Percentiles rank a stretch among this genome's conserved stretches.
phyloP scores from a whole-genome alignment of 768 basidiomycete species.

The Boletus patriciae region DNA sequence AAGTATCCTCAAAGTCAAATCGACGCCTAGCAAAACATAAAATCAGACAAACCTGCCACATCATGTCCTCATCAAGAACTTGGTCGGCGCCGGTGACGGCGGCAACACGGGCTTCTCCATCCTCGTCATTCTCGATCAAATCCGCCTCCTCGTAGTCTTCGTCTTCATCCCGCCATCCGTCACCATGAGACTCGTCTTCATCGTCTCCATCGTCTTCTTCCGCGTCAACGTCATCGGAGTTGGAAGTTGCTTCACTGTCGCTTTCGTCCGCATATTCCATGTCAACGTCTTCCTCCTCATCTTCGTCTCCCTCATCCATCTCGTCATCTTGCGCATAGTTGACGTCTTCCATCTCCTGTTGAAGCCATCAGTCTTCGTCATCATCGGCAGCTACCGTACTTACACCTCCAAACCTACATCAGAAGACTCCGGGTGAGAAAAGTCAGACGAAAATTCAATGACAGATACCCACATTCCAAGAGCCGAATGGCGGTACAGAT shows the following conservation, averaged over 20 bases:
- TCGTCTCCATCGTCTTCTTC: slow-evolving; percentile 64
- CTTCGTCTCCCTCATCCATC: slow-evolving; percentile 81
- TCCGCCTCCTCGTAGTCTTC: slow-evolving; percentile 65
- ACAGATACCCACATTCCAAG: slow-evolving; percentile 75
- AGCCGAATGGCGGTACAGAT: slow-evolving; percentile 94
- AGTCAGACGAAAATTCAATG: not conserved
- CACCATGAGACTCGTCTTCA: slow-evolving; percentile 44
- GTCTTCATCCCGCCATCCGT: slow-evolving; percentile 58
- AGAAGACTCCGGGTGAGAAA: slow-evolving; percentile 10
- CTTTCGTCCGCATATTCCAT: slow-evolving; percentile 87
- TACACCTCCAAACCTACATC: slow-evolving; percentile 71
- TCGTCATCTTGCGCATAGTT: slow-evolving; percentile 67
- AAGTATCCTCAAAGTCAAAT: slow-evolving; percentile 9
- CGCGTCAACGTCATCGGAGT: slow-evolving; percentile 67
- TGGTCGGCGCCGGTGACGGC: slow-evolving; percentile 52
- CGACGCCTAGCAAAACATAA: not conserved
- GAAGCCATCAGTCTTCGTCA: slow-evolving; percentile 18
- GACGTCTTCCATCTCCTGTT: slow-evolving; percentile 83
- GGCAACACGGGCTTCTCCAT: slow-evolving; percentile 45
- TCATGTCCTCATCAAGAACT: slow-evolving; percentile 51
- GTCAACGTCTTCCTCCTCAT: slow-evolving; percentile 80
- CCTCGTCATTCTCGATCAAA: slow-evolving; percentile 60
- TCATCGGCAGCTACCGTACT: slow-evolving; percentile 33
- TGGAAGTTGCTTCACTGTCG: slow-evolving; percentile 78
- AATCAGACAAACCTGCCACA: slow-evolving; percentile 51